These are phyloP conservation scores for Penicillium odoratum DNA, from an alignment of 495 filamentous ascomycete genomes.

Conservation along the genomic window DNA sequence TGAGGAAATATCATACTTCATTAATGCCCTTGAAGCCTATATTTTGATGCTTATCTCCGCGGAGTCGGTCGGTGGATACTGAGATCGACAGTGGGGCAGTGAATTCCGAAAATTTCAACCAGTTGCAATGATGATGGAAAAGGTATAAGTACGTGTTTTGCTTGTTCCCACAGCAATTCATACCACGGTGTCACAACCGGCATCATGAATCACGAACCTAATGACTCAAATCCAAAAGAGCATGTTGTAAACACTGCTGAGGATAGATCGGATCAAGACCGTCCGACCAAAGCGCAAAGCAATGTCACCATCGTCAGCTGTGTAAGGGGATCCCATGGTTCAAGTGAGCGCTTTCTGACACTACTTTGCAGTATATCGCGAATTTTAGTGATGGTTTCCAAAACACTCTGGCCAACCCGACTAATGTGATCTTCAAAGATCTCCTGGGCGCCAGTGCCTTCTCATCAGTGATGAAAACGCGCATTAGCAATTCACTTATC, in stretches of 20 bases:
- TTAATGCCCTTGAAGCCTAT: no score
- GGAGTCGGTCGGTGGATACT: neutral
- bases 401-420: conserved; percentile 35
- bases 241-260: neutral
- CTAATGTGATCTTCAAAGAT: conserved; percentile 40
- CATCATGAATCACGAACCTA: neutral
- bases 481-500: conserved; percentile 35
- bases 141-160: neutral
- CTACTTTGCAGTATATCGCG: conserved; percentile 30
- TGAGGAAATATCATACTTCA: no score
- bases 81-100: neutral
- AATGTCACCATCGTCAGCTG: conserved; percentile 31
- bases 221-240: neutral
- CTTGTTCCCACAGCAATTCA: neutral
- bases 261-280: conserved; percentile 4
- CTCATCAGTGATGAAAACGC: conserved; percentile 36
- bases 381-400: conserved; percentile 42
- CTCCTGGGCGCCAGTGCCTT: conserved; percentile 29
- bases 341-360: neutral
- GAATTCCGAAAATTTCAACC: neutral
- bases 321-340: conserved; percentile 12
- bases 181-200: neutral
- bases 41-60: neutral
- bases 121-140: neutral
- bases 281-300: conserved; percentile 26